A percentile compares a stretch with the other conserved stretches of the same genome.
phyloP scores from a whole-genome alignment of 2,329 filamentous ascomycete genomes.

The Trichoderma atrobrunneum region DNA sequence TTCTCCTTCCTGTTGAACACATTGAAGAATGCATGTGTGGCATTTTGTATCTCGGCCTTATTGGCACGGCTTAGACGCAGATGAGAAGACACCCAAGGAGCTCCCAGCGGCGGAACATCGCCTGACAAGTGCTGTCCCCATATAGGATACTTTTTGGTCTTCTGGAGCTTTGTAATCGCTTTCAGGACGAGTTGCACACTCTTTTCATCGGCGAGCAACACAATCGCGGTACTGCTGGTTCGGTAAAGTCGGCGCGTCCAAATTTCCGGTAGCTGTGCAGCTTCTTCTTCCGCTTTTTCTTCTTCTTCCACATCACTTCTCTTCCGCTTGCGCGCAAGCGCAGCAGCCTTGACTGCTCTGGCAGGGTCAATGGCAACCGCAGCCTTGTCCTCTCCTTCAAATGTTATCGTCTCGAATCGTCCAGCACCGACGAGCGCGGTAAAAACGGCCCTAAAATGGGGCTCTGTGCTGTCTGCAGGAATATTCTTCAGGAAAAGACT shows the following conservation, averaged over 20 bases:
- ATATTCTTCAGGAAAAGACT: constrained; percentile 90
- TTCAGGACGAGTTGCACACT: constrained; percentile 75
- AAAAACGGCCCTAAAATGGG: constrained; percentile 75
- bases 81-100: constrained; percentile 60
- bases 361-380: constrained; percentile 44
- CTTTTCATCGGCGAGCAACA: constrained; percentile 78
- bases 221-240: constrained; percentile 76
- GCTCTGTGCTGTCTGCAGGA: constrained; percentile 77
- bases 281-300: constrained; percentile 52
- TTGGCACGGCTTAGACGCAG: constrained; percentile 70
- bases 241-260: constrained; percentile 70
- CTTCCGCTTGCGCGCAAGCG: constrained; percentile 42
- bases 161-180: constrained; percentile 62
- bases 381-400: constrained; percentile 60
- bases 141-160: constrained; percentile 57
- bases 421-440: constrained; percentile 70
- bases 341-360: constrained; percentile 43
- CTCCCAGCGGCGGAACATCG: constrained; percentile 57
- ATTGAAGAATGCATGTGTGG: constrained; percentile 82
- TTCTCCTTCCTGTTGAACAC: constrained; percentile 71
- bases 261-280: constrained; percentile 61
- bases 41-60: constrained; percentile 61
- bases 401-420: constrained; percentile 73
- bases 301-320: constrained; percentile 53
- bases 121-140: constrained; percentile 66